A percentile compares a stretch with the other conserved stretches of the same genome.
These are phyloP conservation scores for Populus hybrid DNA, from an alignment of 441 rosid genomes.

Conservation along the genomic window DNA sequence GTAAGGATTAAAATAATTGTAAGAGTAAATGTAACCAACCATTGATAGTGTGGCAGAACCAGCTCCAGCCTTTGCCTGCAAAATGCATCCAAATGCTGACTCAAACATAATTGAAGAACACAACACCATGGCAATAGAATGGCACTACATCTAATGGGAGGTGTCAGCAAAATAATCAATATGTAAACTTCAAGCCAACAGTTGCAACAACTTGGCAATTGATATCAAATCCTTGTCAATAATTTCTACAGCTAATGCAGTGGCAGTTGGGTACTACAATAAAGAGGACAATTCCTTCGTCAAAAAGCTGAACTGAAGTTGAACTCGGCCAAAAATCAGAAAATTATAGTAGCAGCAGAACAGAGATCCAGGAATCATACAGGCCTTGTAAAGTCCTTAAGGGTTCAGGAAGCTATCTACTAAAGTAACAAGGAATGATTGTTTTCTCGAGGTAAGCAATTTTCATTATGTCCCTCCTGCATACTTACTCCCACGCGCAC, in stretches of 20 bases:
- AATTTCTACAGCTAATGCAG: not conserved
- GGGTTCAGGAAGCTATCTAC: not conserved
- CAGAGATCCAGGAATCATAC: not conserved
- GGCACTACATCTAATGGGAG: not conserved
- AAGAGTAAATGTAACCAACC: constrained; percentile 42
- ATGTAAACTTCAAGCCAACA: not conserved
- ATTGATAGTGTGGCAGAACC: constrained; percentile 97
- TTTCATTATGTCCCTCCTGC: not conserved
- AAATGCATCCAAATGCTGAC: constrained; percentile 11
- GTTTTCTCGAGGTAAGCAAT: not conserved
- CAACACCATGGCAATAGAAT: not conserved
- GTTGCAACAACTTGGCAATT: not conserved
- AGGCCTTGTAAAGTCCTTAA: not conserved
- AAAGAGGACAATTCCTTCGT: not conserved
- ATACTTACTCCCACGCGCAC: not conserved
- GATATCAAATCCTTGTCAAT: not conserved
- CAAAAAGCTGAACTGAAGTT: not conserved
- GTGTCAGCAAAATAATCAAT: not conserved
- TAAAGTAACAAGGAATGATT: not conserved
- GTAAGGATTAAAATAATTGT: not conserved
- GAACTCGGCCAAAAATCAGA: not conserved
- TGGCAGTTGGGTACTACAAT: not conserved
- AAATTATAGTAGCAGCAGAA: not conserved
- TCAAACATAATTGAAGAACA: not conserved
- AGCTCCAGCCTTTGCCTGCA: constrained; percentile 95